Base-by-base conservation (phyloP, 2,329 filamentous ascomycete genomes). In the Hypomyces perniciosus region DNA sequence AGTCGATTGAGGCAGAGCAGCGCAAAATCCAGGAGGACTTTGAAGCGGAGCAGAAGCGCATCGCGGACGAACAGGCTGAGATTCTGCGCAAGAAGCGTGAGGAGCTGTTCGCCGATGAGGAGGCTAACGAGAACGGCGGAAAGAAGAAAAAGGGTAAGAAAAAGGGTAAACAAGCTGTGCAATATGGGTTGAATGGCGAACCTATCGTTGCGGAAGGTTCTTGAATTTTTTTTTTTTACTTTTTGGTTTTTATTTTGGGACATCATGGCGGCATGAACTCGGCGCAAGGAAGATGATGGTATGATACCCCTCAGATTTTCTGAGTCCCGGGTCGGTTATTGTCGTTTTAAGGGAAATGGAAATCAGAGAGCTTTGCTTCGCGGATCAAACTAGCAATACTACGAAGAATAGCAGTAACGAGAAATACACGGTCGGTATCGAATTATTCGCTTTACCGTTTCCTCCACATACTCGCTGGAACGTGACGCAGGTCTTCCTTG, bases 1-100 rank as follows among this genome's bases (percentile, higher is more conserved):
- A 76, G 61, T 71, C 68, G 44, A 79, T 83, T 56, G 71, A 79
- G 57, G 78, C 74, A 8, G 80, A 83, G 63, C 75, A 76, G 61
- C 73, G 70, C 52, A 71, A 68, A 54, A 67, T 68, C 34, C 68
- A 72, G 55, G 72, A 74, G 59, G 66, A 70, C 46, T 74, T 73
- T 44, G 71, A 74, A 58, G 71, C 70, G 1, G 69, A 72, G 59
- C 65, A 70, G 59, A 70, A 68, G 55, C 69, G 64, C 46, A 60
- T 68, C 48, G 69, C 66, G 33, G 75, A 75, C 57, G 74, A 76
- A 59, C 72, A 72, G 59, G 73, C 70, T 13, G 75, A 76, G 58
- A 66, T 72, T 44, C 73, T 72, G 63, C 65, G 68, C 53, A 70
- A 70, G 67, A 74, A 71, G 69, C 67, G 68, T 30, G 75, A 78